phyloP scores from a whole-genome alignment of 768 basidiomycete genomes.

The Cystobasidium onofrii region DNA sequence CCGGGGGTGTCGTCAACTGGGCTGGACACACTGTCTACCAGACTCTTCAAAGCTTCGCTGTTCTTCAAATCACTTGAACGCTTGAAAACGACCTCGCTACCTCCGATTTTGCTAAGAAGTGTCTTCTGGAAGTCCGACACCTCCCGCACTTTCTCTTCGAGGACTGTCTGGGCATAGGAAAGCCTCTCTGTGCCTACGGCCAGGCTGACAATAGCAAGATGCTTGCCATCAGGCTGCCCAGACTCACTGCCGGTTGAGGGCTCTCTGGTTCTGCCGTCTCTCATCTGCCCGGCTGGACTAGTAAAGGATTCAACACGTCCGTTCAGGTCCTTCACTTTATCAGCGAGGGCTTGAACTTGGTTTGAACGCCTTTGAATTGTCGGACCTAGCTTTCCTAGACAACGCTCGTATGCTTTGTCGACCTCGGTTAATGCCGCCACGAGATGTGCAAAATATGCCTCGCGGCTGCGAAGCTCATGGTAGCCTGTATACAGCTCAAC shows the following conservation, averaged over 20 bases:
- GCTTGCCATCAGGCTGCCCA: not conserved
- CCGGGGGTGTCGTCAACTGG: not conserved
- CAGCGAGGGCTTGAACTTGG: not conserved
- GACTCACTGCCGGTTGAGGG: not conserved
- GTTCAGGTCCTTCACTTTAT: not conserved
- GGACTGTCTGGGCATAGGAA: slow-evolving; percentile 21
- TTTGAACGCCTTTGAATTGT: not conserved
- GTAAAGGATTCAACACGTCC: not conserved
- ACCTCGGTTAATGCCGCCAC: not conserved
- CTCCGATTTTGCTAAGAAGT: slow-evolving; percentile 5
- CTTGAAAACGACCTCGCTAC: slow-evolving; percentile 4
- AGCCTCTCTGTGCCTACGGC: slow-evolving; percentile 18
- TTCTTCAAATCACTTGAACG: not conserved
- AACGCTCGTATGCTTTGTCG: slow-evolving; percentile 13
- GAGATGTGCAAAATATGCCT: slow-evolving; percentile 8
- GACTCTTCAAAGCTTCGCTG: too few relatives aligned
- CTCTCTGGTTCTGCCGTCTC: not conserved
- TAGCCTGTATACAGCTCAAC: slow-evolving; percentile 2
- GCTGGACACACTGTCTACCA: not conserved
- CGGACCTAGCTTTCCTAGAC: not conserved
- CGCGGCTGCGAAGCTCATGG: not conserved
- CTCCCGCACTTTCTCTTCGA: slow-evolving; percentile 23
- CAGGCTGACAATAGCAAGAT: not conserved
- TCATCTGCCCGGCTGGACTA: not conserved
- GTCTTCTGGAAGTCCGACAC: slow-evolving; percentile 10